A percentile compares a stretch with the other conserved stretches of the same genome.
phyloP scores from a whole-genome alignment of 371 early-diverging fungal genomes.

The Mortierella sp. region DNA sequence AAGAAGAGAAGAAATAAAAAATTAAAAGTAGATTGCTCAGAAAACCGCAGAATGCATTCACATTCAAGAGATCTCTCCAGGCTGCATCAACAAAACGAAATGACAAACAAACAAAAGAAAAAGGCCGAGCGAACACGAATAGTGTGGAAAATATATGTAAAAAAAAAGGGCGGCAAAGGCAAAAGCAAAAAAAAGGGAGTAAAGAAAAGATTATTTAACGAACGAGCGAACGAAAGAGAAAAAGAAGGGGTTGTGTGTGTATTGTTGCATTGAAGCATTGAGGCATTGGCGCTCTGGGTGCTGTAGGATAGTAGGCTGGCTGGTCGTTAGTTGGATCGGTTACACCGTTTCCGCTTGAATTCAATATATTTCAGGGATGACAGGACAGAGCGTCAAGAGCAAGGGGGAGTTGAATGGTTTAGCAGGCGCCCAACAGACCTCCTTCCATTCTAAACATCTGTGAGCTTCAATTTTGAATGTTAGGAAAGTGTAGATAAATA shows the following conservation, averaged over 20 bases:
- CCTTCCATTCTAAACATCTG: too few relatives aligned
- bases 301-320: not conserved
- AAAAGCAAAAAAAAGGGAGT: not conserved
- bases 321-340: not conserved
- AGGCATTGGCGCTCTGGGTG: not conserved
- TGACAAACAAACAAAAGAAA: not conserved
- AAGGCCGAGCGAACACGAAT: not conserved
- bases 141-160: not conserved
- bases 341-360: not conserved
- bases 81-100: not conserved
- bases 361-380: constrained; percentile 17
- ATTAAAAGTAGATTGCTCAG: too few relatives aligned
- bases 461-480: too few relatives aligned
- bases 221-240: not conserved
- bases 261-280: not conserved
- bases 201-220: too few relatives aligned
- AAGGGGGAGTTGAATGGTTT: constrained; percentile 6
- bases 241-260: constrained; percentile 11
- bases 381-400: constrained; percentile 1
- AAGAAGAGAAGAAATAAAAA: too few relatives aligned
- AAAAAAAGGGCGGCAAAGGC: not conserved
- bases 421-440: constrained; percentile 1
- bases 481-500: too few relatives aligned
- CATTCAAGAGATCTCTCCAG: too few relatives aligned
- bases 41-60: too few relatives aligned